phyloP scores from a whole-genome alignment of 352 stramenopile genomes.

The Elongisporangium undulatum region DNA sequence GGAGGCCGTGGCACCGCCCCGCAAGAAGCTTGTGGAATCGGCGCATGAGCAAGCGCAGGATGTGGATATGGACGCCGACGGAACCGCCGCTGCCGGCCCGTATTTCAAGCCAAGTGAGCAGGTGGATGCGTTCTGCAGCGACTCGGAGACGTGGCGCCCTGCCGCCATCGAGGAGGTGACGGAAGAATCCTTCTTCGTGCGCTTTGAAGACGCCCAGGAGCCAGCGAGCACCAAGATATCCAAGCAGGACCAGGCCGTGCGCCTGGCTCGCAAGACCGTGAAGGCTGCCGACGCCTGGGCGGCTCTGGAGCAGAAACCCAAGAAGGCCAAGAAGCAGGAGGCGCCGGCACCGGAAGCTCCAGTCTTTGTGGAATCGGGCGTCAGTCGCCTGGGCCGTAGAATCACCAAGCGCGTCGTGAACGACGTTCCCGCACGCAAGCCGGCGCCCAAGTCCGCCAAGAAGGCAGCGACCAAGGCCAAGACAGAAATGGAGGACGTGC shows the following conservation, averaged over 20 bases:
- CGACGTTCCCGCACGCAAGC: slow-evolving; percentile 2
- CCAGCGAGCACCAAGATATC: not conserved
- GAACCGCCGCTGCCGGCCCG: not conserved
- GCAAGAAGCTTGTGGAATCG: not conserved
- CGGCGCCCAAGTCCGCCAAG: slow-evolving; percentile 16
- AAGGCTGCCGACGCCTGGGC: not conserved
- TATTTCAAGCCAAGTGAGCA: not conserved
- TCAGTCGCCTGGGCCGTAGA: slow-evolving; percentile 59
- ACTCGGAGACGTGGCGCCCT: not conserved
- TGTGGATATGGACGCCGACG: not conserved
- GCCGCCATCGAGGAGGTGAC: not conserved
- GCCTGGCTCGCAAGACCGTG: not conserved
- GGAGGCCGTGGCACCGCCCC: not conserved
- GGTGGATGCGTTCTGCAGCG: not conserved
- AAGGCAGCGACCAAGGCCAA: slow-evolving; percentile 29
- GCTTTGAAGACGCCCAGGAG: not conserved
- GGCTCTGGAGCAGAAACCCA: not conserved
- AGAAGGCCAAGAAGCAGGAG: slow-evolving; percentile 1
- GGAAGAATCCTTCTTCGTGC: not conserved
- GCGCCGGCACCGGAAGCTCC: slow-evolving; percentile 10
- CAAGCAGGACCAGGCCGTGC: not conserved
- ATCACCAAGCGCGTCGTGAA: slow-evolving; percentile 61
- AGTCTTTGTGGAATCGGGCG: slow-evolving; percentile 53
- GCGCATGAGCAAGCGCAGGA: not conserved
- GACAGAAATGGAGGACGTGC: slow-evolving; percentile 9